phyloP scores from a whole-genome alignment of 2,329 filamentous ascomycete species.

The Lasiodiplodia sp. region DNA sequence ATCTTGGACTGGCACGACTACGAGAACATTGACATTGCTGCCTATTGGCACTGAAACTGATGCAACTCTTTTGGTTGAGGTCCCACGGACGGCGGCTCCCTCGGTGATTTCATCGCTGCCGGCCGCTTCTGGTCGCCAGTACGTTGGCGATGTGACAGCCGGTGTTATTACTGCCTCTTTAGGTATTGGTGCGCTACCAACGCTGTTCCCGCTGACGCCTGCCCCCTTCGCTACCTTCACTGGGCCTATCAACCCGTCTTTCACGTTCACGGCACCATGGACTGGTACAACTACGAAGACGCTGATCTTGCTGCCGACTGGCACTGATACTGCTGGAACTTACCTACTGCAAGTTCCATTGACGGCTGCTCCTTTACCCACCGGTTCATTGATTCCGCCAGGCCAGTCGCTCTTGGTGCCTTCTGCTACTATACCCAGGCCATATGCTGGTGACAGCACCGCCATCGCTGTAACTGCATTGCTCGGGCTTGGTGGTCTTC shows the following conservation, averaged over 20 bases:
- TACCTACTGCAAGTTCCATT: background rate
- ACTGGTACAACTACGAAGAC: background rate
- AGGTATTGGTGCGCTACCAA: background rate
- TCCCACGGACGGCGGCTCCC: background rate
- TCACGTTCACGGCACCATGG: background rate
- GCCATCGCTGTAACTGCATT: background rate
- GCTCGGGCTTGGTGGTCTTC: background rate
- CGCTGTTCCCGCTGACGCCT: background rate
- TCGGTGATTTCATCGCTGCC: too few species aligned
- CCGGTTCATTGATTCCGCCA: background rate
- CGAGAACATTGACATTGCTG: background rate
- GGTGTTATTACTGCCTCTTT: background rate
- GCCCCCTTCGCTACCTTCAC: background rate
- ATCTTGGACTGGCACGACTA: background rate
- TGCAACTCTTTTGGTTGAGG: background rate
- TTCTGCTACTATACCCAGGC: background rate
- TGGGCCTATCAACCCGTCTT: background rate
- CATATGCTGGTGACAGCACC: background rate
- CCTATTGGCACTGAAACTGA: background rate
- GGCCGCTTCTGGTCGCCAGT: background rate
- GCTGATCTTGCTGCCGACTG: background rate
- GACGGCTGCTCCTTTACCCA: background rate
- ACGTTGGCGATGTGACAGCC: conserved; percentile 1
- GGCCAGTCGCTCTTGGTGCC: background rate
- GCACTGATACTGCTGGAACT: background rate